Evolutionary conservation across 805 yeast species (phyloP), one percentile per base, ranked within the genome.

Genomic region (Barnettozyma siamensis): DNA sequence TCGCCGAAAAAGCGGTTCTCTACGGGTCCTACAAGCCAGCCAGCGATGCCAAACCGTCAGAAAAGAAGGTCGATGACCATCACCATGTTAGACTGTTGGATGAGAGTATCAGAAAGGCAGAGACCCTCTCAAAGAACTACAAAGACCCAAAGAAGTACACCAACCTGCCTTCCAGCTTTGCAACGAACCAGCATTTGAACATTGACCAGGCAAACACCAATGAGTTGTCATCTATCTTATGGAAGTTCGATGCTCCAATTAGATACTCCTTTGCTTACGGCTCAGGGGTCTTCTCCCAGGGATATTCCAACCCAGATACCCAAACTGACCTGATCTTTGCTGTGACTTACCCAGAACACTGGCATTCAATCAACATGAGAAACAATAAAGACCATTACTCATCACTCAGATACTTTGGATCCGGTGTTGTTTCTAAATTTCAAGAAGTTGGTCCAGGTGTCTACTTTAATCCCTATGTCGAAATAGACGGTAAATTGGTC

Each of bases 181-280:
- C 80, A 2, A 58, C 62, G 8, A 83, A 82, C 58, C 88, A 83
- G 52, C 63, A 72, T 21, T 61, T 79, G 10, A 54, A 66, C 2
- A 65, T 76, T 4, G 75, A 72, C 37, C 55, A 62, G 9, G 66
- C 63, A 31, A 56, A 63, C 13, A 65, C 66, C 29, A 59, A 58
- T 9, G 67, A 72, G 8, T 63, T 87, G 23, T 58, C 69, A 15
- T 58, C 68, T 3, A 70, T 83, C 3, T 53, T 82, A 30, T 62
- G 74, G 62, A 65, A 69, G 35, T 86, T 86, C 60, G 66, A 76
- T 32, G 83, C 91, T 1, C 89, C 93, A 1, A 75, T 88, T 12
- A 67, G 78, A 40, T 84, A 76, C 53, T 81, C 96, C 1, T 85
- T 91, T 63, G 99, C 97, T 0, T 91, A 91, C 61, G 99, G 99